These are phyloP conservation scores for Maudiozyma saulgeensis DNA, from an alignment of 805 yeast species.

Conservation along the genomic window DNA sequence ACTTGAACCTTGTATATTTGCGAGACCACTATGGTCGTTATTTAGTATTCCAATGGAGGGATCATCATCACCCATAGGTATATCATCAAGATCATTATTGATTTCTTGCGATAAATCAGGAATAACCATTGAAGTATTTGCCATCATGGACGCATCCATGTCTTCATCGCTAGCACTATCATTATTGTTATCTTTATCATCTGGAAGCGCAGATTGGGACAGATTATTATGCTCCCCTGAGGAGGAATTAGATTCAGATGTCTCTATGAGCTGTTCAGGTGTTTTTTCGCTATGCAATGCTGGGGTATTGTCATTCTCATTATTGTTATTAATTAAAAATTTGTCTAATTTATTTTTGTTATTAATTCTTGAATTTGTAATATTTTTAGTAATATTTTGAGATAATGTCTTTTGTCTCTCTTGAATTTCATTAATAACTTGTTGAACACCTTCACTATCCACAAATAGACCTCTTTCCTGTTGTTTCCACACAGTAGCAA, in stretches of 20 bases:
- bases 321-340: slow-evolving; percentile 4
- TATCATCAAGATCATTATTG: background rate
- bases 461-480: slow-evolving; percentile 82
- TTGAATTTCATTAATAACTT: slow-evolving; percentile 52
- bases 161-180: background rate
- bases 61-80: background rate
- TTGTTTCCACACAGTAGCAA: slow-evolving; percentile 78
- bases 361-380: background rate
- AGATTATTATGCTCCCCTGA: no score
- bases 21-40: background rate
- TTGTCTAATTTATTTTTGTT: slow-evolving; percentile 9
- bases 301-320: background rate
- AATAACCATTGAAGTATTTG: background rate
- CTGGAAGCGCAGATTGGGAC: no score
- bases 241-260: no score
- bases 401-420: slow-evolving; percentile 21
- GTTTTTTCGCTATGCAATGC: background rate
- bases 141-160: background rate
- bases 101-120: background rate
- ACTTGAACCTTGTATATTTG: background rate
- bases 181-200: background rate
- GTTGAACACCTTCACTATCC: slow-evolving; percentile 60
- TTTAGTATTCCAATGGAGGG: background rate
- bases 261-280: no score
- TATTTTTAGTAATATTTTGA: background rate